Base-by-base conservation (phyloP, 306 rosid species). In the Trifolium pratense region DNA sequence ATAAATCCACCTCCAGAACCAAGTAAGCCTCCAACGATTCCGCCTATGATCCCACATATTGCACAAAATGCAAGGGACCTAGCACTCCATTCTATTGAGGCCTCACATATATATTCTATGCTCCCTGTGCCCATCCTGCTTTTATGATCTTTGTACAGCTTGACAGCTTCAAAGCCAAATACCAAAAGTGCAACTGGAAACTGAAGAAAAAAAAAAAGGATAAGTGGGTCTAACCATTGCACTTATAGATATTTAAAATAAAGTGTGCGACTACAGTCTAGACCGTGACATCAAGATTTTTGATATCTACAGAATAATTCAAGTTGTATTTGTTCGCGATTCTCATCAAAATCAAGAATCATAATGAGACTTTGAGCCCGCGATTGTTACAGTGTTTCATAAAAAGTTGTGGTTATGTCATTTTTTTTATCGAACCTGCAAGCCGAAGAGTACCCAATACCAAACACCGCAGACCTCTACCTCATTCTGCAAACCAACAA, bases 1-100 rank as follows among this genome's bases (percentile, higher is more conserved):
- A 91, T 66, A 75, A 93, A 93, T 1, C 98, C 96, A 32, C 97
- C 98, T 9, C 96, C 97, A 17, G 97, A 93, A 66, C 97, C 98
- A 58, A 93, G 82, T 18, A 89, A 70, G 25, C 98, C 98, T 12
- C 97, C 97, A 12, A 93, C 94, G 31, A 87, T 75, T 70, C 94
- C 97, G 7, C 98, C 97, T 15, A 93, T 68, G 71, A 89, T 84
- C 16, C 97, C 97, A 80, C 91, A 88, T 0, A 89, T 23, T 51
- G 92, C 92, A 80, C 98, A 91, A 37, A 93, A 91, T n/a, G 86
- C 80, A 52, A 91, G 51, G 76, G 86, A 80, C 46, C 67, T 6
- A 5, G 79, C 86, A 71, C 86, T 93, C 96, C 97, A 91, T 42
- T 76, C 91, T 6, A 93, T 93, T 42, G 98, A 88, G 74, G 96